Evolutionary conservation across 331 rosid species (phyloP).

Genomic region (Acacia concinna): DNA sequence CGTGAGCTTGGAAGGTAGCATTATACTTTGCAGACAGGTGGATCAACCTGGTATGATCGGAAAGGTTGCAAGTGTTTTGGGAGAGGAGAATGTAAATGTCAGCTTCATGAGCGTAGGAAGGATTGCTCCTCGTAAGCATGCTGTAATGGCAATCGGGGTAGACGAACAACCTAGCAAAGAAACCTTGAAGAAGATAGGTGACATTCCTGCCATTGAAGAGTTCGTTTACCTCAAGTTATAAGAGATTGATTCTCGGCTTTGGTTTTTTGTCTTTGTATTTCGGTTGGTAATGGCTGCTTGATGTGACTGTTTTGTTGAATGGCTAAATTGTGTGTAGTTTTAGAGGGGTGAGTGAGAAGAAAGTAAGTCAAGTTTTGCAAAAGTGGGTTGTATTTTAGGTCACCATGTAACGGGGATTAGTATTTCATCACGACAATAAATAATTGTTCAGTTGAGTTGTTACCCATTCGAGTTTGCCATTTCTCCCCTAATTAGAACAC

Average conservation of each 20-base stretch:
- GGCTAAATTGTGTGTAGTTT: slow-evolving; percentile 30
- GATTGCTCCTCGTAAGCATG: slow-evolving; percentile 94
- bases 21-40: slow-evolving; percentile 93
- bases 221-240: slow-evolving; percentile 89
- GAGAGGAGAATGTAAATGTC: slow-evolving; percentile 86
- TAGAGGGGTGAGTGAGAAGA: slow-evolving; percentile 24
- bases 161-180: slow-evolving; percentile 80
- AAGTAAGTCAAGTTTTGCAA: slow-evolving; percentile 29
- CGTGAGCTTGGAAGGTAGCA: slow-evolving; percentile 91
- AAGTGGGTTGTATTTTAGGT: not conserved
- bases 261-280: not conserved
- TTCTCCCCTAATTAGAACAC: not conserved
- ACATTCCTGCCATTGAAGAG: slow-evolving; percentile 84
- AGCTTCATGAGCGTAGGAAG: slow-evolving; percentile 98
- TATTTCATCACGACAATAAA: not conserved
- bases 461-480: not conserved
- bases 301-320: slow-evolving; percentile 47
- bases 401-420: slow-evolving; percentile 9
- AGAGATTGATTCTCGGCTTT: not conserved
- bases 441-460: slow-evolving; percentile 1
- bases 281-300: slow-evolving; percentile 29
- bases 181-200: slow-evolving; percentile 81
- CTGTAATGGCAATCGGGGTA: slow-evolving; percentile 98
- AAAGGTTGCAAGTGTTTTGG: slow-evolving; percentile 80
- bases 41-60: slow-evolving; percentile 99